Conservation (phyloP, 2,329 filamentous ascomycete genomes). For the Fusarium pseudocircinatum region DNA sequence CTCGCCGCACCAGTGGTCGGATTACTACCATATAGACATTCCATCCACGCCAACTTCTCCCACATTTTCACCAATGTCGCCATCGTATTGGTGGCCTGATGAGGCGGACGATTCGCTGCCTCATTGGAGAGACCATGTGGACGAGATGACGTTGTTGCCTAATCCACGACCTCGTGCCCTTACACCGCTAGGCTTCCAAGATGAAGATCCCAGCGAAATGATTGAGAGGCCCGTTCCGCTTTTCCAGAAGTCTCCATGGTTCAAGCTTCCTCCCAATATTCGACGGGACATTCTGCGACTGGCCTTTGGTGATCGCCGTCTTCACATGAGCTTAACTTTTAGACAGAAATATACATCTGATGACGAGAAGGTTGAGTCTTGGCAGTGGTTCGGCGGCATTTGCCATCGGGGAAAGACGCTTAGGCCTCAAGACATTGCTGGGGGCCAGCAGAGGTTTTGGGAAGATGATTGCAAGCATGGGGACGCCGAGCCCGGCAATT, state of each 20-base stretch:
- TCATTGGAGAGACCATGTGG: not conserved
- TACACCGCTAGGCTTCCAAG: not conserved
- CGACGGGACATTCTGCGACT: not conserved
- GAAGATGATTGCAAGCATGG: not conserved
- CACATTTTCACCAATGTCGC: not conserved
- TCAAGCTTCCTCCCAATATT: not conserved
- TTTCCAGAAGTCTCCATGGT: not conserved
- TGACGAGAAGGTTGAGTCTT: not conserved
- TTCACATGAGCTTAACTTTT: not conserved
- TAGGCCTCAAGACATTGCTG: not conserved
- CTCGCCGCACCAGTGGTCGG: not conserved
- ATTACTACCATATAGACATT: not conserved
- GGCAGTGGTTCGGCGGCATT: not conserved
- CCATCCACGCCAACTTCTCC: not conserved
- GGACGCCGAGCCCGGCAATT: fast-evolving
- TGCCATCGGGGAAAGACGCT: not conserved
- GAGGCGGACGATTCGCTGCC: not conserved
- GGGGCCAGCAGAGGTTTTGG: not conserved
- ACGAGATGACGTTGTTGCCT: not conserved
- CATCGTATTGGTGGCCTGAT: not conserved
- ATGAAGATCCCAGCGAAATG: not conserved
- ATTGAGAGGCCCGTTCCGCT: not conserved
- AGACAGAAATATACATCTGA: not conserved
- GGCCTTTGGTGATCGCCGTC: not conserved
- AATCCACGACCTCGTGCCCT: not conserved